phyloP scores from a whole-genome alignment of 2,329 filamentous ascomycete species.

The Alternaria brassicae region DNA sequence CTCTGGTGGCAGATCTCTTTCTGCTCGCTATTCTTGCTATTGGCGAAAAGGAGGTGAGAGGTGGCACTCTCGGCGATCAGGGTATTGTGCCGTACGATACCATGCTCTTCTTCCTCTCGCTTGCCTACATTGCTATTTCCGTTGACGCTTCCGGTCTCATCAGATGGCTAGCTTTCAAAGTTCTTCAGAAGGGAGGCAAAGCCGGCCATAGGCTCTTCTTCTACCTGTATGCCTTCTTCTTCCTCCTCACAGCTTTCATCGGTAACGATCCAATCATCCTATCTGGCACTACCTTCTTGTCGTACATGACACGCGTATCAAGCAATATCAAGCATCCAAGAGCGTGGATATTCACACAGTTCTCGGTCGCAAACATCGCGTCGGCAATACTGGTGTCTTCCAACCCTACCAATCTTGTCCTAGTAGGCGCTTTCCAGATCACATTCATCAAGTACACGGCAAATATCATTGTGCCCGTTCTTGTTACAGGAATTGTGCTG shows the following conservation, averaged over 20 bases:
- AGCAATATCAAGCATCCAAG: slow-evolving; percentile 74
- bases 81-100: slow-evolving; percentile 74
- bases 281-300: slow-evolving; percentile 75
- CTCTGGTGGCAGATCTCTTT: slow-evolving; percentile 74
- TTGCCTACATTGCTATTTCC: slow-evolving; percentile 79
- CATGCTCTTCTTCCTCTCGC: slow-evolving; percentile 75
- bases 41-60: slow-evolving; percentile 70
- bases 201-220: slow-evolving; percentile 74
- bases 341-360: slow-evolving; percentile 77
- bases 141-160: slow-evolving; percentile 79
- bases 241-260: slow-evolving; percentile 69
- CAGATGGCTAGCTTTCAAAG: slow-evolving; percentile 72
- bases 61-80: slow-evolving; percentile 70
- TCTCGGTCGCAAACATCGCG: slow-evolving; percentile 74
- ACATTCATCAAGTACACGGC: slow-evolving; percentile 76
- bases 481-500: slow-evolving; percentile 70
- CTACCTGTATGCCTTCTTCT: slow-evolving; percentile 77
- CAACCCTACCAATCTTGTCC: slow-evolving; percentile 77
- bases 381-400: slow-evolving; percentile 80
- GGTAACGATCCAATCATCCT: slow-evolving; percentile 79
- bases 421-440: slow-evolving; percentile 75
- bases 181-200: slow-evolving; percentile 70
- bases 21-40: slow-evolving; percentile 74
- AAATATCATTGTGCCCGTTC: slow-evolving; percentile 77
- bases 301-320: slow-evolving; percentile 78